Conservation (phyloP, 768 basidiomycete species). For the Pisolithus marmoratus region DNA sequence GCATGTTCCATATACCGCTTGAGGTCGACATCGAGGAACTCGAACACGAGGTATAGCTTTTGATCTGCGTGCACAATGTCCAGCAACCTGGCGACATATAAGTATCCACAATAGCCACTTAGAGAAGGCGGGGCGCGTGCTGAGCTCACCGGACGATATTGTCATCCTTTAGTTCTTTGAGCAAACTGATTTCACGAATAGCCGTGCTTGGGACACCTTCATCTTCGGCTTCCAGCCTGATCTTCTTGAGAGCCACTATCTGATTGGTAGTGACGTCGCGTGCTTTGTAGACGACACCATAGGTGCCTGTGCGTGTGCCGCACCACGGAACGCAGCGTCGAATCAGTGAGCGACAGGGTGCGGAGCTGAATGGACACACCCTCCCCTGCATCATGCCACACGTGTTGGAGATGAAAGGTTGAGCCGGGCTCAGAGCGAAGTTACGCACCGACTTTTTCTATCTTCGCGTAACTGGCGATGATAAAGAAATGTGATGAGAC, state of each 20-base stretch:
- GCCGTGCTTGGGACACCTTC: slow-evolving; percentile 98
- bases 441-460: slow-evolving; percentile 95
- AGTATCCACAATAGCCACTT: slow-evolving; percentile 4
- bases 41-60: slow-evolving; percentile 96
- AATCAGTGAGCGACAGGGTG: slow-evolving; percentile 6
- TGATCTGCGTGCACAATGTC: slow-evolving; percentile 97
- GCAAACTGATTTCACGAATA: slow-evolving; percentile 93
- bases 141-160: slow-evolving; percentile 82
- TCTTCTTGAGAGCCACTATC: slow-evolving; percentile 98
- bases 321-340: slow-evolving; percentile 3
- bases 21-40: slow-evolving; percentile 94
- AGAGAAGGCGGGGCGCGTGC: background rate
- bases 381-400: slow-evolving; percentile 34
- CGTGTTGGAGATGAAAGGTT: slow-evolving; percentile 10
- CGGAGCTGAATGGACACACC: slow-evolving; percentile 21
- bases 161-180: slow-evolving; percentile 95
- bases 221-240: slow-evolving; percentile 95
- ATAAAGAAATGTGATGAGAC: slow-evolving; percentile 12
- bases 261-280: slow-evolving; percentile 70
- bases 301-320: slow-evolving; percentile 63
- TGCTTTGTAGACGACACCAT: slow-evolving; percentile 98
- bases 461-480: slow-evolving; percentile 80
- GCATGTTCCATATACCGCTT: slow-evolving; percentile 95
- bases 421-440: slow-evolving; percentile 7
- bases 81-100: slow-evolving; percentile 54